Evolutionary conservation across 2,329 filamentous ascomycete genomes (phyloP).

Genomic region (Fusarium piperis): DNA sequence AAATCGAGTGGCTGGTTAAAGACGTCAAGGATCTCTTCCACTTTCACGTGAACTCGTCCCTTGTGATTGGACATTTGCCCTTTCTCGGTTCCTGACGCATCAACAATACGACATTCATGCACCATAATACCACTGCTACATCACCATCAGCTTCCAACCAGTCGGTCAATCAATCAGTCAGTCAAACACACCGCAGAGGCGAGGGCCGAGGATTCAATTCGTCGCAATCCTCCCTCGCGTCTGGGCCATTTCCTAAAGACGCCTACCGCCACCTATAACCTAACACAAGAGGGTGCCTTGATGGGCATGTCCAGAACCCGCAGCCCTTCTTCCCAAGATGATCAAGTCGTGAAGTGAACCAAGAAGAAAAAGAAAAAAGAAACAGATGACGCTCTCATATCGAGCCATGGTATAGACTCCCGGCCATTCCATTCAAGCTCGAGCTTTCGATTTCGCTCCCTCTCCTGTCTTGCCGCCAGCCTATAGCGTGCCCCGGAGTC

Average conservation of each 20-base stretch:
- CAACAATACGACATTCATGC: not conserved
- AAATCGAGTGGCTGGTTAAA: constrained; percentile 34
- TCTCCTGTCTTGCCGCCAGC: not conserved
- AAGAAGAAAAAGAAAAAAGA: constrained; percentile 12
- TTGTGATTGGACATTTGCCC: constrained; percentile 2
- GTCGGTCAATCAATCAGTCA: not conserved
- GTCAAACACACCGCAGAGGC: constrained; percentile 21
- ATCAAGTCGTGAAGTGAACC: constrained; percentile 42
- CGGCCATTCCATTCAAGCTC: constrained; percentile 10
- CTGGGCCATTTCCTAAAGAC: constrained; percentile 35
- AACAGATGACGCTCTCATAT: constrained; percentile 23
- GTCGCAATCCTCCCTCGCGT: constrained; percentile 35
- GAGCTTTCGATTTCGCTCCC: constrained; percentile 1
- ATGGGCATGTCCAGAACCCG: constrained; percentile 38
- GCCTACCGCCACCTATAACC: constrained; percentile 40
- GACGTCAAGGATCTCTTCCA: constrained; percentile 11
- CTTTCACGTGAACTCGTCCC: constrained; percentile 32
- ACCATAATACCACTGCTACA: constrained; percentile 3
- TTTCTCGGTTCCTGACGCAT: not conserved
- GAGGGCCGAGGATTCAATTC: constrained; percentile 36
- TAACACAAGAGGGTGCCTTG: constrained; percentile 39
- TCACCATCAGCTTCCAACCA: constrained; percentile 7
- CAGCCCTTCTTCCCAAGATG: constrained; percentile 38
- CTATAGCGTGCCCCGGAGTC: constrained; percentile 63
- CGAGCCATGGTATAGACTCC: constrained; percentile 17